Evolutionary conservation across 305 asterid genomes (phyloP), one percentile per base, ranked within the genome.

Genomic region (Fraxinus sp.): DNA sequence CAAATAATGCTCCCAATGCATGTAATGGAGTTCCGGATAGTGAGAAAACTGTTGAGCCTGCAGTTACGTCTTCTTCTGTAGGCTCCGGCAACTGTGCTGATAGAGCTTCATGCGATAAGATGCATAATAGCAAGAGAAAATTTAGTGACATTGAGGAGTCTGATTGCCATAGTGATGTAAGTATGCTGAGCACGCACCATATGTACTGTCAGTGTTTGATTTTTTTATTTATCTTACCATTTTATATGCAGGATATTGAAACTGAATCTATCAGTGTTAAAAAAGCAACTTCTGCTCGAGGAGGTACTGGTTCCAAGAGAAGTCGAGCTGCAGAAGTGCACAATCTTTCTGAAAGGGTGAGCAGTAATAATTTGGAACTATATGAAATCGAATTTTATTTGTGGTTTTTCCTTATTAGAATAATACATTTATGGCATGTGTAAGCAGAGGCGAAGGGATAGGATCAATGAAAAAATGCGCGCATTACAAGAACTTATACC

Each of bases 251-350:
- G 98, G 98, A 92, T 77, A 80, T 91, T 80, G 97, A 91, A 76
- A 92, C 91, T 74, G 97, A 92, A 85, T 92, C 94, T 13, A 83
- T 84, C 41, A 94, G 92, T 82, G 88, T 74, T 1, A 92, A 85
- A 82, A 94, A 88, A 86, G 70, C 82, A 4, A 87, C 85, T 81
- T 78, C 80, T 78, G 84, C 84, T 74, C 89, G 91, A 84, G 91
- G 92, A 81, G 92, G 87, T 84, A 74, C 85, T 37, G 91, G 94
- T 86, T 88, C 98, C 78, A 95, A 93, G 90, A 95, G 97, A 90
- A 89, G 95, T 88, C 93, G 99, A 84, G 97, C 97, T 84, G 95
- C 99, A 76, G 97, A 95, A 91, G 98, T 95, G 24, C 99, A 94
- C 87, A 95, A 94, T 89, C 94, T 94, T 78, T 94, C 98, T 7